phyloP scores from a whole-genome alignment of 768 basidiomycete species.

The Hericium erinaceus region DNA sequence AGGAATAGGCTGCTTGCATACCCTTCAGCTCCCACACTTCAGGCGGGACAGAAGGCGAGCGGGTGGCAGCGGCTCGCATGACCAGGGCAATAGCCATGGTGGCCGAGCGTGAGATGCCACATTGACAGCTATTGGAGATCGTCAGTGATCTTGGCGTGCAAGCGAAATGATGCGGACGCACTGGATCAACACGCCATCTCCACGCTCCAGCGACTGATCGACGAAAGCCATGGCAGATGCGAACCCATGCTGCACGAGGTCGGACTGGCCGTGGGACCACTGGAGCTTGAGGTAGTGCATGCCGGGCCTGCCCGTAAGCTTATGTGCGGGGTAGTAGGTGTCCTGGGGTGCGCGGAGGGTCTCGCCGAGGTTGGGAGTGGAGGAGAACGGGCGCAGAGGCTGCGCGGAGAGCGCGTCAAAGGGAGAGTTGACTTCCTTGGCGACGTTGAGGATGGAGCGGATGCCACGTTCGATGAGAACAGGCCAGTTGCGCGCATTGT shows the following conservation, averaged over 20 bases:
- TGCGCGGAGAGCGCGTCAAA: slow-evolving; percentile 43
- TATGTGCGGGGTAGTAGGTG: slow-evolving; percentile 60
- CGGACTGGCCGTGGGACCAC: slow-evolving; percentile 93
- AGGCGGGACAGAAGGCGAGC: slow-evolving; percentile 55
- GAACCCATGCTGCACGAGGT: slow-evolving; percentile 75
- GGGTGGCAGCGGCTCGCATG: slow-evolving; percentile 81
- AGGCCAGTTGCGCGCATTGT: slow-evolving; percentile 80
- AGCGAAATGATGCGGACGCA: slow-evolving; percentile 34
- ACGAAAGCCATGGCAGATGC: slow-evolving; percentile 73
- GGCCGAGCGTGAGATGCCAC: slow-evolving; percentile 86
- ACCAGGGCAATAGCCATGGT: slow-evolving; percentile 86
- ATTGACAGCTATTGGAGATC: slow-evolving; percentile 64
- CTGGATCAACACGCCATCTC: slow-evolving; percentile 81
- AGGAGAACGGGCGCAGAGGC: slow-evolving; percentile 49
- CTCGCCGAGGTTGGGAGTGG: slow-evolving; percentile 12
- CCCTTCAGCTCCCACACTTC: slow-evolving; percentile 74
- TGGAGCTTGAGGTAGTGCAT: slow-evolving; percentile 84
- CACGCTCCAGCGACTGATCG: slow-evolving; percentile 65
- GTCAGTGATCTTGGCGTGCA: neutral
- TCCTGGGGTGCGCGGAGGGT: slow-evolving; percentile 21
- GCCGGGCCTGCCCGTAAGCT: slow-evolving; percentile 58
- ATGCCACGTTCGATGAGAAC: slow-evolving; percentile 64
- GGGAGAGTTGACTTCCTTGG: slow-evolving; percentile 79
- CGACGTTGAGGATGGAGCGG: slow-evolving; percentile 80
- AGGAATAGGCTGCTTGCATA: slow-evolving; percentile 86